Base-by-base conservation (phyloP, 345 rosid genomes). In the Nephelium lappaceum region DNA sequence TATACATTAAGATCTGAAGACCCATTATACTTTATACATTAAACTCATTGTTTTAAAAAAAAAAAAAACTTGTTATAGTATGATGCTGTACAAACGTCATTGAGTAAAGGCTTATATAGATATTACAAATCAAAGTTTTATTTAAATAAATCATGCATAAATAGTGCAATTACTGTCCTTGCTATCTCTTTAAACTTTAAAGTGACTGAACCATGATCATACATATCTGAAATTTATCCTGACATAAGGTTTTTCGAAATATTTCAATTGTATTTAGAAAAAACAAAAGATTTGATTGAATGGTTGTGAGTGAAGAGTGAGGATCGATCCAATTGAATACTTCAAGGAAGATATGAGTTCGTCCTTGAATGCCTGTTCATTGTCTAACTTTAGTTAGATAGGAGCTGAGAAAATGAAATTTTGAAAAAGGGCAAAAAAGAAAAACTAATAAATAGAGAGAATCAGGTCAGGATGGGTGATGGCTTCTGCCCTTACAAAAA, bases 261-360 rank as follows among this genome's bases (percentile, higher is more conserved):
- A 41, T 41, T 41, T 41, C 43, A 8, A 41, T 1, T 31, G 3
- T 31, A 31, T 31, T 31, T 14, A 14, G 5, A 49, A 49, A 49
- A 8, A 45, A 10, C 11, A 8, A 15, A 16, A 3, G 6, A 0
- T 60, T 60, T 21, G 64, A 60, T 21, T 21, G 64, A 27, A 27
- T 69, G 36, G 23, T 21, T 23, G 72, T 27, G 55, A 43, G 1
- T 31, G 51, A 57, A 65, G 66, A n/a, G 62, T 23, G 42, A 21
- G 25, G 25, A 25, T 18, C 5, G 67, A 67, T 67, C 79, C 36
- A 82, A 78, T 80, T 80, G 85, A 83, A 82, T 43, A 53, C 61
- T 83, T 75, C 84, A 83, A 84, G 78, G 68, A 83, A 78, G 86
- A 87, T 80, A 62, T 73, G 77, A 76, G 43, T 72, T 67, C 41